A percentile compares a stretch with the other conserved stretches of the same genome.
phyloP scores from a whole-genome alignment of 495 filamentous ascomycete species.

The Lineolata rhizophorae region DNA sequence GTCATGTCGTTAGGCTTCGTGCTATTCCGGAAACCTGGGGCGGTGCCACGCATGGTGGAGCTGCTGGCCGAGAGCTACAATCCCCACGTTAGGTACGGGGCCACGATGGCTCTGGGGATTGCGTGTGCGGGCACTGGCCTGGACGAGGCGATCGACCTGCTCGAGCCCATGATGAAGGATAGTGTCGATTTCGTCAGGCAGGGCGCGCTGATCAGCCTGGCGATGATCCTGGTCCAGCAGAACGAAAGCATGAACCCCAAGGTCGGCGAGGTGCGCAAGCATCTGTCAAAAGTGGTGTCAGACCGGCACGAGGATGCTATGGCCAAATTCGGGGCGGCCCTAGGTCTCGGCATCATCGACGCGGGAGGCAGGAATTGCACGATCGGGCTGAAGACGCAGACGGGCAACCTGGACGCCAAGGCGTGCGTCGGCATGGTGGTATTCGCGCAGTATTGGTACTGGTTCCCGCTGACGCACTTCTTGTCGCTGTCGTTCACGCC shows the following conservation, averaged over 20 bases:
- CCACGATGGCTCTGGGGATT: slow-evolving; percentile 95
- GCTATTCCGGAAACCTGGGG: slow-evolving; percentile 90
- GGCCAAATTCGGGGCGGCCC: slow-evolving; percentile 92
- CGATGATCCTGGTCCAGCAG: slow-evolving; percentile 97
- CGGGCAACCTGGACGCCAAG: slow-evolving; percentile 92
- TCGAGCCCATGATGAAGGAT: slow-evolving; percentile 99
- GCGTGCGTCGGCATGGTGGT: slow-evolving; percentile 95
- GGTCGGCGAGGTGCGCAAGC: slow-evolving; percentile 39
- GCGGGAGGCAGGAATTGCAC: slow-evolving; percentile 97
- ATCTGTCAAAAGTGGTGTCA: slow-evolving; percentile 54
- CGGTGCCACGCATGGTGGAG: slow-evolving; percentile 98
- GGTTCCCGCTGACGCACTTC: slow-evolving; percentile 99
- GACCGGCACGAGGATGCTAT: slow-evolving; percentile 98
- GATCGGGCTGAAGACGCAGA: slow-evolving; percentile 91
- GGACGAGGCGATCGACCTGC: slow-evolving; percentile 87
- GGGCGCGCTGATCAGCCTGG: slow-evolving; percentile 79
- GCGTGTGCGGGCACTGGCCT: slow-evolving; percentile 92
- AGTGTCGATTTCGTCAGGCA: slow-evolving; percentile 96
- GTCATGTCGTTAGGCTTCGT: slow-evolving; percentile 98
- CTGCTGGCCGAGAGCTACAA: slow-evolving; percentile 96
- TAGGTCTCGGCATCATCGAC: slow-evolving; percentile 93
- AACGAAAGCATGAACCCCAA: slow-evolving; percentile 55
- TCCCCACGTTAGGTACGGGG: slow-evolving; percentile 94
- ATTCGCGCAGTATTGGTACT: slow-evolving; percentile 99
- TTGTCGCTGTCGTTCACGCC: slow-evolving; percentile 81